Evolutionary conservation across 352 stramenopile genomes (phyloP).

Genomic region (Phytophthora brassicae): DNA sequence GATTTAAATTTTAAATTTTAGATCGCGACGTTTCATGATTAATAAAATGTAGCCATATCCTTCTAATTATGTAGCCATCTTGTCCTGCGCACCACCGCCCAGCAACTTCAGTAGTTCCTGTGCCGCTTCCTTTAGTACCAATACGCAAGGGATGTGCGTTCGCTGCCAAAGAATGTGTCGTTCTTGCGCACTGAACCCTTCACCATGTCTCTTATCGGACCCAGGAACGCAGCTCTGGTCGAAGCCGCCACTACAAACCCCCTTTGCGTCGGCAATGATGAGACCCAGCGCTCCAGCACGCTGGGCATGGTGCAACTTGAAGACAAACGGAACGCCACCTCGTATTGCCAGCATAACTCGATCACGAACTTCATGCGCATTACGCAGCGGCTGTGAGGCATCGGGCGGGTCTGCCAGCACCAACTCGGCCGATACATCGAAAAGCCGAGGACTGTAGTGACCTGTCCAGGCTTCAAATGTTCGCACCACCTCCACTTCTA

Average conservation of each 20-base stretch:
- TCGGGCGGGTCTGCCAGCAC: constrained; percentile 64
- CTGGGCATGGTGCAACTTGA: constrained; percentile 71
- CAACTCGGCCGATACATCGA: constrained; percentile 69
- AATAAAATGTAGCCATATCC: constrained; percentile 8
- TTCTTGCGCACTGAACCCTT: constrained; percentile 65
- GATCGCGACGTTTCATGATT: constrained; percentile 28
- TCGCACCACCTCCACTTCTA: constrained; percentile 7
- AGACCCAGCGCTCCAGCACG: constrained; percentile 65
- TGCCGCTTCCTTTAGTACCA: constrained; percentile 42
- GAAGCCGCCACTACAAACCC: constrained; percentile 50
- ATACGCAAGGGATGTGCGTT: constrained; percentile 65
- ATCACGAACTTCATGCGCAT: constrained; percentile 50
- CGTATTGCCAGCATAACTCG: constrained; percentile 59
- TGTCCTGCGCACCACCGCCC: neutral
- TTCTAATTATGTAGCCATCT: constrained; percentile 18
- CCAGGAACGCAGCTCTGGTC: constrained; percentile 74
- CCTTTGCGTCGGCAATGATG: constrained; percentile 55
- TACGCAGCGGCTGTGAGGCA: constrained; percentile 51
- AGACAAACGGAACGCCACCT: constrained; percentile 58
- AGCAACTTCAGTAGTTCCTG: constrained; percentile 34
- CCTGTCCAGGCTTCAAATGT: constrained; percentile 61
- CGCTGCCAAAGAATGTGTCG: constrained; percentile 51
- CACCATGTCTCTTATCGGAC: constrained; percentile 38
- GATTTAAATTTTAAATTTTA: constrained; percentile 14
- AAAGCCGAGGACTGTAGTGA: constrained; percentile 66